These are phyloP conservation scores for Ceratocystis harringtonii DNA, from an alignment of 2,329 filamentous ascomycete species.

Conservation along the genomic window DNA sequence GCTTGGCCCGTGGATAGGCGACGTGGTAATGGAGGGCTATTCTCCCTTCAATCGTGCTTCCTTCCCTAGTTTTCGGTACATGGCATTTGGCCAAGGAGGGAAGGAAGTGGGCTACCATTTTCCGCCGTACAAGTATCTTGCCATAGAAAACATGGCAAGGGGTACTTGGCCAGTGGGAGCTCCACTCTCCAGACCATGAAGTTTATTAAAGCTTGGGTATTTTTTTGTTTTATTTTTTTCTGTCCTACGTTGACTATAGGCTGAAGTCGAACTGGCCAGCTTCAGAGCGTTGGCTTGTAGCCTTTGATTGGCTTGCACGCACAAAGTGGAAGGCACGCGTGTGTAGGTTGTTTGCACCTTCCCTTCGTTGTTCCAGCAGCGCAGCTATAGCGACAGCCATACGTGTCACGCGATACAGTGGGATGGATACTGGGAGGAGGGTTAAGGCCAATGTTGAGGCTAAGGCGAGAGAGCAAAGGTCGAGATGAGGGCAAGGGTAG, in stretches of 20 bases:
- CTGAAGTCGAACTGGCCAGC: no score
- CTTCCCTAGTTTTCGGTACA: constrained; percentile 9
- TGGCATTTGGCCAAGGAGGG: not conserved
- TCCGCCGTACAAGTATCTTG: not conserved
- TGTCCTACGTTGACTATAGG: no score
- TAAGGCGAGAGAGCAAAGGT: not conserved
- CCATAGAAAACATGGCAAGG: not conserved
- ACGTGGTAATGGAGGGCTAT: not conserved
- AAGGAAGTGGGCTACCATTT: not conserved
- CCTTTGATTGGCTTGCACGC: not conserved
- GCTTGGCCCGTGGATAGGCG: not conserved
- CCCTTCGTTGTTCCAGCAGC: not conserved
- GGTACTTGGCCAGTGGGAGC: not conserved
- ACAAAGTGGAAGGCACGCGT: not conserved
- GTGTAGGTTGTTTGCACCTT: not conserved
- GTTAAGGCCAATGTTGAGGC: not conserved
- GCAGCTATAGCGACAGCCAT: not conserved
- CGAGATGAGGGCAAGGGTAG: not conserved
- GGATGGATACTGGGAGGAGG: not conserved
- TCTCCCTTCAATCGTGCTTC: not conserved
- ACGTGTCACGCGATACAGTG: not conserved
- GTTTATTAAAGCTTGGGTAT: no score
- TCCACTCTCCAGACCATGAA: no score
- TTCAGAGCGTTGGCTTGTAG: not conserved
- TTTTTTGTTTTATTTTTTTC: no score